Evolutionary conservation across 768 basidiomycete genomes (phyloP), one percentile per base, ranked within the genome.

Genomic region (Pleurotus salmoneostramineus): DNA sequence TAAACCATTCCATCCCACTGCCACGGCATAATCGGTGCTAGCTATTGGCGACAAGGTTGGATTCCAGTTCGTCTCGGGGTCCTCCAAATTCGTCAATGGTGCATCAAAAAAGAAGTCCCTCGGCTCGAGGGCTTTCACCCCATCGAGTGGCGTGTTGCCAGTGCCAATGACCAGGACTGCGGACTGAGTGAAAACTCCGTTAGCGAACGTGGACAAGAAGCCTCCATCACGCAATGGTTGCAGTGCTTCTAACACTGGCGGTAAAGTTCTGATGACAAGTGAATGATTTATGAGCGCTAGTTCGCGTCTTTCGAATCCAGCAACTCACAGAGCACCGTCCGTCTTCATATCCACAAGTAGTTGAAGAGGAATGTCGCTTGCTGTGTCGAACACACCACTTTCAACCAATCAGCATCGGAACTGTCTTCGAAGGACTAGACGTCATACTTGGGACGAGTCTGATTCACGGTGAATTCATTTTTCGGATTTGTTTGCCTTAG

Each of bases 321-420:
- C 49, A 11, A 67, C 76, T 56, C 63, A 81, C 80, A 69, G 64
- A n/a, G 63, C 58, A 0, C 81, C 81, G 59, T 81, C 76, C 0
- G 79, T 81, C 65, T 82, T 83, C 65, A 83, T 75, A 57, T 82
- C 80, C 5, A 82, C 69, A 8, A 82, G 65, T n/a, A 82, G 66
- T 47, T 83, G 80, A 36, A 83, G 66, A 5, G 80, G 61, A 5
- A 65, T 73, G 27, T 61, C 65, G 31, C 74, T 66, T 0, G 77
- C 66, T 11, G 74, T 80, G 60, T 82, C 81, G 60, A 79, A 83
- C 1, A 80, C 71, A n/a, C 81, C 82, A 58, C 81, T 82, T 48
- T 17, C 47, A 60, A 32, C 43, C 47, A 35, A 11, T 10, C 37
- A 27, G n/a, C 46, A 34, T 5, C 12, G 32, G 17, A 37, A 5